A percentile compares a stretch with the other conserved stretches of the same genome.
Evolutionary conservation across 768 basidiomycete genomes (phyloP).

Genomic region (Sistotremastrum niveocremeum): DNA sequence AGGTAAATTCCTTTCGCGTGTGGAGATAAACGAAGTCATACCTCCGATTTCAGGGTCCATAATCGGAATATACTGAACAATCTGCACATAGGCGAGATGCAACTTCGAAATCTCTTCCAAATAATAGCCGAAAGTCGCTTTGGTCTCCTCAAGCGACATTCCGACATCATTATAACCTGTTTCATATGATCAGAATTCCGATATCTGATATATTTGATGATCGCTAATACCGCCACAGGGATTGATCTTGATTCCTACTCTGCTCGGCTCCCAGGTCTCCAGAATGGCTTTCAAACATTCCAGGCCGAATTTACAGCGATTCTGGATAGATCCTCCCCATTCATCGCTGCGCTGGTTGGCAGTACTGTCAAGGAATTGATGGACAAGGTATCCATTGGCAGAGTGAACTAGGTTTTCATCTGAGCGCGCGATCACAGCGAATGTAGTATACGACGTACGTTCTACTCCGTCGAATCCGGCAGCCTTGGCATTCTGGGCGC

Average conservation of each 20-base stretch:
- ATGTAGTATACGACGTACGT: constrained; percentile 4
- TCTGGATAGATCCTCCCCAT: constrained; percentile 32
- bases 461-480: constrained; percentile 24
- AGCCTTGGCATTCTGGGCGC: constrained; percentile 21
- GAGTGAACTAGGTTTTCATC: constrained; percentile 11
- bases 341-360: constrained; percentile 27
- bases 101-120: constrained; percentile 27
- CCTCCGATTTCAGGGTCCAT: constrained; percentile 20
- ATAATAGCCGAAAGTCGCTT: constrained; percentile 29
- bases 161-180: constrained; percentile 8
- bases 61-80: constrained; percentile 15
- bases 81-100: constrained; percentile 20
- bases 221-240: constrained; percentile 29
- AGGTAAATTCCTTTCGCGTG: not conserved
- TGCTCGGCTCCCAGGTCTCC: constrained; percentile 29
- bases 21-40: constrained; percentile 5
- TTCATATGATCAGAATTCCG: not conserved
- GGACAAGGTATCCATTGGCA: constrained; percentile 21
- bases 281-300: constrained; percentile 20
- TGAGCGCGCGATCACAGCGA: too few relatives aligned
- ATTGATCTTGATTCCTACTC: constrained; percentile 30
- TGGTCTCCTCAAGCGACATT: constrained; percentile 31
- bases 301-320: constrained; percentile 26
- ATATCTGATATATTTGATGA: constrained; percentile 18
- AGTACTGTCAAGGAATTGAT: constrained; percentile 23